These are phyloP conservation scores for Nakazawaea peltata DNA, from an alignment of 805 yeast genomes.

Conservation along the genomic window DNA sequence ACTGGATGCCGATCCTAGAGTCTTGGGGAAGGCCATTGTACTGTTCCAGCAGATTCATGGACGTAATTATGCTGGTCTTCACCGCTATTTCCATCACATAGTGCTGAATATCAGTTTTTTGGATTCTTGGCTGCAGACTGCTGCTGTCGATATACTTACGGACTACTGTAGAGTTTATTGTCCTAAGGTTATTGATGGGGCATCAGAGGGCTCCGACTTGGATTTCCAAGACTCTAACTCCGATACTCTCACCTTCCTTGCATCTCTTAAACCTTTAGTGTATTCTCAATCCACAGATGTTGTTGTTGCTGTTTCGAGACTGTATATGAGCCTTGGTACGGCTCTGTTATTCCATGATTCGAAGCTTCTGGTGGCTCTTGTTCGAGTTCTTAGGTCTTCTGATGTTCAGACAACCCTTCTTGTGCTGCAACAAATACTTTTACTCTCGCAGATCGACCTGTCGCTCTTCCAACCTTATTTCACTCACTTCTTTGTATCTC, in stretches of 20 bases:
- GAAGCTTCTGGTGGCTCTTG: conserved; percentile 41
- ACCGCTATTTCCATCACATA: conserved; percentile 52
- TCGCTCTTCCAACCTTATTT: conserved; percentile 25
- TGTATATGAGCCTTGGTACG: conserved; percentile 51
- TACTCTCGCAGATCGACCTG: conserved; percentile 25
- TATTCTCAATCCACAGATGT: conserved; percentile 52
- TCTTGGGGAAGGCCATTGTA: conserved; percentile 61
- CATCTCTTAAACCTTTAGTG: conserved; percentile 35
- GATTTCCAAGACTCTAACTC: conserved; percentile 3
- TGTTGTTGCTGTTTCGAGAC: conserved; percentile 49
- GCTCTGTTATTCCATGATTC: conserved; percentile 40
- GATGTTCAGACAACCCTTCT: conserved; percentile 23
- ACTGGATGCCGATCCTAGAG: conserved; percentile 57
- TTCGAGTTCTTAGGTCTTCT: conserved; percentile 28
- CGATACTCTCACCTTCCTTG: conserved; percentile 51
- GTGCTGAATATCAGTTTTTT: conserved; percentile 34
- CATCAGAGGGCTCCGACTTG: too few species aligned
- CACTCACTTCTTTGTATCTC: conserved; percentile 45
- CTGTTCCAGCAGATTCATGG: conserved; percentile 47
- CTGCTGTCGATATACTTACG: conserved; percentile 52
- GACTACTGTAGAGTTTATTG: conserved; percentile 59
- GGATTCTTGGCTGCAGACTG: conserved; percentile 67
- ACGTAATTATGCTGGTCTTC: conserved; percentile 56
- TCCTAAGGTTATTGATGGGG: conserved; percentile 46
- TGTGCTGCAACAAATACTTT: conserved; percentile 39